Evolutionary conservation across 805 yeast genomes (phyloP), one percentile per base, ranked within the genome.

Genomic region (Zygosaccharomyces bailii): DNA sequence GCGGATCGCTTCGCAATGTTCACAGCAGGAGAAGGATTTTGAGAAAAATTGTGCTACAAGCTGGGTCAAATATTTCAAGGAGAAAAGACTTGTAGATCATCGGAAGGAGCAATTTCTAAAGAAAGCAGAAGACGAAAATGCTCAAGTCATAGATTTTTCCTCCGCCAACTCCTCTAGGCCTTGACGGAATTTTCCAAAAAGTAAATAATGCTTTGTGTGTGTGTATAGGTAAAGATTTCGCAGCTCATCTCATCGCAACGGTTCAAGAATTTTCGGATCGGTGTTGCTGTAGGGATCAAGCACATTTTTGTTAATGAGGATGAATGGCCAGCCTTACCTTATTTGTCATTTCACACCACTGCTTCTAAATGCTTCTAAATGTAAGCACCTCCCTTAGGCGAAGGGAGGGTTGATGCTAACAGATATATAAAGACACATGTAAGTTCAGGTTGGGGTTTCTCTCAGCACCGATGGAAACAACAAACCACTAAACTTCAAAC

Each of bases 21-120:
- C 79, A 0, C 44, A 49, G 1, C 73, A 80, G 58, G 78, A 80
- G 51, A 58, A 61, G n/a, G 73, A 71, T 31, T 88, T 86, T 53
- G 79, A 84, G 47, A 63, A 72, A n/a, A 79, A 81, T 53, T 90
- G 98, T 66, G 88, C 86, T 7, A 79, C 80, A 10, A 79, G 89
- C 43, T 90, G 98, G 98, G 88, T 79, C 49, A 74, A 83, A 48
- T 89, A 90, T 63, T 90, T 91, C 72, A 91, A 89, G 61, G 91
- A 88, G 65, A 90, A 89, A 65, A 78, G 96, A 55, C 84, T 81
- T 31, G 82, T 80, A 47, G 96, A 88, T 54, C 68, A 79, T 50
- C 78, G 79, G 55, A 81, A 84, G 64, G 84, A 79, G 51, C 72
- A 75, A 52, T 82, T 85, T 64, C 65, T 87, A 56, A 75, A 74